phyloP scores from a whole-genome alignment of 495 filamentous ascomycete genomes.

The Podospora pseudopauciseta region DNA sequence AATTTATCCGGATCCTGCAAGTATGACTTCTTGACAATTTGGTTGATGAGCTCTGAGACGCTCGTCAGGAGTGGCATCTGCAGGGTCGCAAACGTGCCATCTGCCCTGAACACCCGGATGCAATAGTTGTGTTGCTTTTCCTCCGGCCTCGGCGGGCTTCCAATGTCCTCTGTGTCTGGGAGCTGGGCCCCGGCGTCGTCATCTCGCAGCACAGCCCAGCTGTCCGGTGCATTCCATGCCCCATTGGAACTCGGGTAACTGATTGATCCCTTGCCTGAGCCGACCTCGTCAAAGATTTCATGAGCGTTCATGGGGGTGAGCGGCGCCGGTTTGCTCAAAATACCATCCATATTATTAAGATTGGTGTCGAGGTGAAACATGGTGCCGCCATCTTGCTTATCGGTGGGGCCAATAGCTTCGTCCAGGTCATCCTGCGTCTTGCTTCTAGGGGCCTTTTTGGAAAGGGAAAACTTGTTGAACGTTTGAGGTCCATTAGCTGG shows the following conservation, averaged over 20 bases:
- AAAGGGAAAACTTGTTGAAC: constrained; percentile 54
- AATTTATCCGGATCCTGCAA: constrained; percentile 85
- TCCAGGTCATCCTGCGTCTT: constrained; percentile 45
- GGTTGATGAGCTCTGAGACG: constrained; percentile 74
- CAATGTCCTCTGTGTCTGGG: constrained; percentile 59
- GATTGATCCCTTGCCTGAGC: constrained; percentile 40
- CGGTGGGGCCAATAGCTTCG: constrained; percentile 45
- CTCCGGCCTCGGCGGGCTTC: constrained; percentile 57
- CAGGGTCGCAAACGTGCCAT: constrained; percentile 90
- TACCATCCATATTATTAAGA: constrained; percentile 77
- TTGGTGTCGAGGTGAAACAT: constrained; percentile 77
- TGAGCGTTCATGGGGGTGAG: constrained; percentile 57
- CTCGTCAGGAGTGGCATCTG: constrained; percentile 76
- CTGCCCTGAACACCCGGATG: constrained; percentile 91
- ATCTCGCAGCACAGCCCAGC: constrained; percentile 78
- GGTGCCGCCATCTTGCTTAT: constrained; percentile 42
- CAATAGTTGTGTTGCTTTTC: constrained; percentile 71
- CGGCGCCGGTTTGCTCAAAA: constrained; percentile 62
- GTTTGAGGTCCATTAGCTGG: constrained; percentile 24
- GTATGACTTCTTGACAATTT: constrained; percentile 87
- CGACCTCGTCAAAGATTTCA: constrained; percentile 40
- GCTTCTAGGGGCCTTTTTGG: constrained; percentile 42
- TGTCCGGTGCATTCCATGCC: constrained; percentile 86
- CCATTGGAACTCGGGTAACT: constrained; percentile 32
- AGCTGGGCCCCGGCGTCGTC: constrained; percentile 51